phyloP scores from a whole-genome alignment of 345 rosid genomes.

The Viola odorata region DNA sequence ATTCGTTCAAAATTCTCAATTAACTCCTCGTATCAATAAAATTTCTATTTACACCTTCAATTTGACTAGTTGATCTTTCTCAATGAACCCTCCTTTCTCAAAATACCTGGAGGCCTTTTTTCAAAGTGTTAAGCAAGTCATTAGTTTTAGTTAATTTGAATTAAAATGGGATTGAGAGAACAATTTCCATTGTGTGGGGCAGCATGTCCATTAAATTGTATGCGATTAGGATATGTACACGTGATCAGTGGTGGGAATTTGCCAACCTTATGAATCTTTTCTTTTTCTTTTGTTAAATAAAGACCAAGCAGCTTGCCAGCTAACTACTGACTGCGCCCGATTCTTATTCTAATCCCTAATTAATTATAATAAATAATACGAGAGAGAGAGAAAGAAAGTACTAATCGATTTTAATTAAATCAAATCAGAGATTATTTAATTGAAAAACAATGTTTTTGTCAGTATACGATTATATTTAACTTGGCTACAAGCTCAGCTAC shows the following conservation, averaged over 20 bases:
- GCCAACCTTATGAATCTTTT: conserved; percentile 12
- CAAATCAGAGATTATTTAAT: neutral
- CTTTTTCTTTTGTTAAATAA: neutral
- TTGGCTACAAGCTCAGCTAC: conserved; percentile 8
- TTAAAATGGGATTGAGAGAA: neutral
- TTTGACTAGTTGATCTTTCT: no score
- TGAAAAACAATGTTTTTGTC: neutral
- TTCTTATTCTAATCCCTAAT: neutral
- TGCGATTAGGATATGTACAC: conserved; percentile 28
- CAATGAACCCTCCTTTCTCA: no score
- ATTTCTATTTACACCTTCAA: neutral
- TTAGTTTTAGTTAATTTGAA: neutral
- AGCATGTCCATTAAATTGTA: conserved; percentile 14
- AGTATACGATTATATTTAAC: conserved; percentile 1
- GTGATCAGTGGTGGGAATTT: conserved; percentile 31
- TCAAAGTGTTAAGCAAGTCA: no score
- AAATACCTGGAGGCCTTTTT: no score
- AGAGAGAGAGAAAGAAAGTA: neutral
- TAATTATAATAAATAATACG: neutral
- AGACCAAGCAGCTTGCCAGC: neutral
- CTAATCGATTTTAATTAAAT: neutral
- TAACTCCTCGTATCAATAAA: neutral
- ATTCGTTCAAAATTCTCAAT: neutral
- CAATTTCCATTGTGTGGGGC: conserved; percentile 21
- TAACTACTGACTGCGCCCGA: conserved; percentile 5